Base-by-base conservation (phyloP, 2,329 filamentous ascomycete species). In the Stachybotrys echinatus region DNA sequence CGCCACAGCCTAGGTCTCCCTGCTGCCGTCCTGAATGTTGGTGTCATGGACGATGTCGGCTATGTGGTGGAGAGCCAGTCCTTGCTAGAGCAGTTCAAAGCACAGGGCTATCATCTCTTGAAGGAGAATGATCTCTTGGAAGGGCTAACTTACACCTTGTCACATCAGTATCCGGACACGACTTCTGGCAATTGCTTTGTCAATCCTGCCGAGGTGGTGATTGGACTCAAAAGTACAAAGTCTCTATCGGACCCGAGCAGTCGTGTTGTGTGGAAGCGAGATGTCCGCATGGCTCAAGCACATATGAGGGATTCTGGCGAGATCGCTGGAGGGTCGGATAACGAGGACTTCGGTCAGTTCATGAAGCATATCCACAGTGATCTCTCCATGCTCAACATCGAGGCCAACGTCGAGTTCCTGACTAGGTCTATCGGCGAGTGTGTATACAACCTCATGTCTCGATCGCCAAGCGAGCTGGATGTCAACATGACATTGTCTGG, bases 1-100 rank as follows among this genome's bases (percentile, higher is more conserved):
- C 51, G 54, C 8, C 50, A 51, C 22, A 10, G 39, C 23, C 5
- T 22, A 14, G 48, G 45, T 2, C 45, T 52, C 10, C 48, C 48
- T 7, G 40, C 40, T 12, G 59, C 64, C 0, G 53, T 55, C n/a
- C 60, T 75, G 5, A 62, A 74, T 50, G 59, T 74, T 17, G 54
- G 54, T n/a, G 52, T 52, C 12, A 57, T 74, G 17, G 59, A 64
- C 3, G 69, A 65, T 18, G 57, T 67, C 6, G 73, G 73, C 4
- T 67, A 62, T 48, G 56, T 72, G 12, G 23, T 45, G 23, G 48
- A 51, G 18, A 53, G 51, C 6, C 49, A 22, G 18, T 40, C 45
- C 6, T 21, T 50, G 5, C 21, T 54, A 19, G 47, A 57, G 17
- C 50, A 51, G 8, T 54, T 51, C 14, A 49, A 48, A 2, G 22